Base-by-base conservation (phyloP, 1,284 basidiomycete species). In the Psilocybe mexicana region DNA sequence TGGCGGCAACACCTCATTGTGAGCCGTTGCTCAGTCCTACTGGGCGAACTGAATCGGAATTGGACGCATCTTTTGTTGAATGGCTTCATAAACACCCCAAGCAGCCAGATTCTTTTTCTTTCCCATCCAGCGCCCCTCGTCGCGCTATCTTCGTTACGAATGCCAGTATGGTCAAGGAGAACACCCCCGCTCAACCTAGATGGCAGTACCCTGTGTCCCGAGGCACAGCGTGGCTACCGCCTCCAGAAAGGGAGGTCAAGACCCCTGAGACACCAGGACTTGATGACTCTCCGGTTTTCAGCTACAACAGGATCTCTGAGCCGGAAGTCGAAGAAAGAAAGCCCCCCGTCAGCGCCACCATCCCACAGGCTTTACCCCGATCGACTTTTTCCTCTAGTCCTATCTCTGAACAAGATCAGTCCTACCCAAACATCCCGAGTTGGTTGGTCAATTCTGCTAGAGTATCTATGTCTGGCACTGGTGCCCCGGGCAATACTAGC, bases 381-480 rank as follows among this genome's bases (percentile, higher is more conserved):
- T 48, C 46, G 11, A 26, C 30, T 2, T 48, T 48, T n/a, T 48
- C 46, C 5, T 33, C 46, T 14, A 48, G 46, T 18, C 46, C 46
- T 6, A 26, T 18, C 18, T 48, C 46, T 3, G 18, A 33, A 12
- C 28, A 35, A 7, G 25, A 33, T 6, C 10, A 48, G 2, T 35
- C 18, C 43, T 48, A 18, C 24, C 43, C 55, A 11, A 51, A 51
- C 35, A 44, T 56, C 6, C 55, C 55, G 11, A 43, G 5, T 3
- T 56, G 55, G 55, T 44, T 51, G 23, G 35, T 36, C 1, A 42
- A 50, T 18, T 28, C 43, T 43, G n/a, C 35, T 18, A 51, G 25
- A 12, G 43, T 8, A 10, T 26, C 23, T 28, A 23, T 28, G 14
- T 28, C 36, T 24, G 11, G 23, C 30, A 33, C 30, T 33, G 8